Percentiles rank a stretch among this genome's conserved stretches.
These are phyloP conservation scores for Rhodomyrtus tomentosa DNA, from an alignment of 345 rosid genomes.

Conservation along the genomic window DNA sequence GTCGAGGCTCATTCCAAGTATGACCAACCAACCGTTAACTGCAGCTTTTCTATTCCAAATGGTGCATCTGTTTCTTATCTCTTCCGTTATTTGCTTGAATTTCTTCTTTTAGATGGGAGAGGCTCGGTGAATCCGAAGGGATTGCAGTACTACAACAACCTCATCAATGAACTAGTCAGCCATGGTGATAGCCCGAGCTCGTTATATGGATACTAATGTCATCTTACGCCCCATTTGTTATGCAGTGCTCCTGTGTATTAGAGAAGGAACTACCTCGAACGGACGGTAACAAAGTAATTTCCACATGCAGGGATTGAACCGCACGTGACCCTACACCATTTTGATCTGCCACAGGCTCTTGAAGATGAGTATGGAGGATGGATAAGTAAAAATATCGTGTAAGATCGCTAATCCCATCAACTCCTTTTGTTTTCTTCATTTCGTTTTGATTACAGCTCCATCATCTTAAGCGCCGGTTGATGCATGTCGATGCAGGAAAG, in stretches of 20 bases:
- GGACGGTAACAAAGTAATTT: neutral
- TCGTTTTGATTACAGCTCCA: neutral
- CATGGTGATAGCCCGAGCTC: slow-evolving; percentile 1
- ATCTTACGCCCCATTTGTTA: neutral
- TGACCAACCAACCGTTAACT: neutral
- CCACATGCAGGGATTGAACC: slow-evolving; percentile 25
- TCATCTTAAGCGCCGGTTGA: neutral
- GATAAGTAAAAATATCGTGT: slow-evolving; percentile 28
- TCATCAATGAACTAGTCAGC: slow-evolving; percentile 11
- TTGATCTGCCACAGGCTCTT: slow-evolving; percentile 30
- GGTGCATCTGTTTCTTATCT: neutral
- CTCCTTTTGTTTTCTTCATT: neutral
- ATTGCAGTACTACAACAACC: slow-evolving; percentile 12
- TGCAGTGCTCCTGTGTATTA: neutral
- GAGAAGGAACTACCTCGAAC: neutral
- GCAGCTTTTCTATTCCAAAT: neutral
- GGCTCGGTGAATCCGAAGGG: slow-evolving; percentile 11
- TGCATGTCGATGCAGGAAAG: slow-evolving; percentile 14
- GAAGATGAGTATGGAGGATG: slow-evolving; percentile 44
- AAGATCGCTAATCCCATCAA: neutral
- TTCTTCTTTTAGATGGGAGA: slow-evolving; percentile 10
- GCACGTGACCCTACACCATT: slow-evolving; percentile 25
- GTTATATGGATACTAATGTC: neutral
- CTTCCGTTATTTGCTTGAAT: neutral
- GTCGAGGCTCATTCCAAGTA: slow-evolving; percentile 27